These are phyloP conservation scores for Neltuma alba DNA, from an alignment of 306 rosid genomes.

Conservation along the genomic window DNA sequence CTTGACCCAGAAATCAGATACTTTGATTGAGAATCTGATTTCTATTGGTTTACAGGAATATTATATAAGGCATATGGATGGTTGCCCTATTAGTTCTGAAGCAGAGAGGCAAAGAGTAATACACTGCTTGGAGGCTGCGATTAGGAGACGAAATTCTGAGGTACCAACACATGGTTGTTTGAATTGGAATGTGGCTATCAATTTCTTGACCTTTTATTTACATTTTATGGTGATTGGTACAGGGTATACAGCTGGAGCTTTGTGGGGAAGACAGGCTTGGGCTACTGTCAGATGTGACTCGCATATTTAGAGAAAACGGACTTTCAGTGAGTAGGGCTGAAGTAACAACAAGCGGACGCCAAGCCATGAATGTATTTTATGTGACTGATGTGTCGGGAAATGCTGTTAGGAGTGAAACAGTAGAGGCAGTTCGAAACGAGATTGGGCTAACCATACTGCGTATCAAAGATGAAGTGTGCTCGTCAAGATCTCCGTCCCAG, in stretches of 20 bases:
- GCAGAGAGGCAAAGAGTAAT: constrained; percentile 95
- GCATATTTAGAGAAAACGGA: constrained; percentile 94
- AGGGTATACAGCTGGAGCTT: constrained; percentile 93
- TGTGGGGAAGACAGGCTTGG: constrained; percentile 88
- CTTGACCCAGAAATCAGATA: not conserved
- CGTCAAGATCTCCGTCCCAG: constrained; percentile 54
- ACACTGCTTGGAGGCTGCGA: constrained; percentile 95
- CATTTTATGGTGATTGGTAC: constrained; percentile 20
- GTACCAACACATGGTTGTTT: constrained; percentile 38
- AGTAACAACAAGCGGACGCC: constrained; percentile 78
- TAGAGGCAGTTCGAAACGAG: constrained; percentile 87
- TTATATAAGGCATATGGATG: constrained; percentile 87
- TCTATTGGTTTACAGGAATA: constrained; percentile 62
- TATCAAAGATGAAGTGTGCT: constrained; percentile 62
- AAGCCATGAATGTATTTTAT: constrained; percentile 85
- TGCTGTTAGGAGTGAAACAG: constrained; percentile 79
- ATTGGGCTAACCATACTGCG: constrained; percentile 71
- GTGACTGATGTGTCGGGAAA: constrained; percentile 84
- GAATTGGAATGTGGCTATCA: not conserved
- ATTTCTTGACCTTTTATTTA: not conserved
- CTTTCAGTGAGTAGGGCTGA: constrained; percentile 91
- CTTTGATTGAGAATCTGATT: not conserved
- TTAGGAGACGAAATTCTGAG: constrained; percentile 84
- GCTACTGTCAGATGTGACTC: constrained; percentile 91
- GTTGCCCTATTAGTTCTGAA: constrained; percentile 83